Conservation (phyloP, 495 filamentous ascomycete genomes). For the Neurospora sp. region DNA sequence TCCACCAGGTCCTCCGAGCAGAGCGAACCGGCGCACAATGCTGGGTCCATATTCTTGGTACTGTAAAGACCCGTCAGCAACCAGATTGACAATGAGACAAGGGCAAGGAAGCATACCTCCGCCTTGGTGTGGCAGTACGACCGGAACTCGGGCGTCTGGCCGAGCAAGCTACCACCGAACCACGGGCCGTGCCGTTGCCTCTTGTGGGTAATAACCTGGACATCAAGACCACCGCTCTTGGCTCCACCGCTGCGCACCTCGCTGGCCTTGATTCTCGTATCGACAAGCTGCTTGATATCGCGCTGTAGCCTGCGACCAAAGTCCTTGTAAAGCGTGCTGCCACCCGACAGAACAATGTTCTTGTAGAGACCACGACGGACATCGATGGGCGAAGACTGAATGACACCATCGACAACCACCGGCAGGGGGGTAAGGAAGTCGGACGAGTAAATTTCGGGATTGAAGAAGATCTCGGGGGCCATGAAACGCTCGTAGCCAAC, state of each 20-base stretch:
- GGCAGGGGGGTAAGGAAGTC: conserved; percentile 95
- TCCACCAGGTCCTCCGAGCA: conserved; percentile 82
- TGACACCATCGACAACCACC: conserved; percentile 87
- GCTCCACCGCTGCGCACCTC: conserved; percentile 84
- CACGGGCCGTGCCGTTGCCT: conserved; percentile 92
- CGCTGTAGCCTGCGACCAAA: conserved; percentile 92
- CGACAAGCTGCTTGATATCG: conserved; percentile 91
- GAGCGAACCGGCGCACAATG: conserved; percentile 89
- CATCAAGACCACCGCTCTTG: conserved; percentile 87
- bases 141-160: conserved; percentile 96
- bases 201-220: conserved; percentile 94
- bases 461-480: conserved; percentile 98
- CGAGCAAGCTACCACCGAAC: conserved; percentile 94
- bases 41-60: conserved; percentile 92
- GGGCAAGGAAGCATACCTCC: conserved; percentile 32
- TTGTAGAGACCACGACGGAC: conserved; percentile 96
- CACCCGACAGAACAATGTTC: conserved; percentile 97
- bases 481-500: conserved; percentile 97
- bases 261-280: conserved; percentile 47
- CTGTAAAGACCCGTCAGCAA: conserved; percentile 26
- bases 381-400: conserved; percentile 94
- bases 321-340: conserved; percentile 94
- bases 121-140: conserved; percentile 99
- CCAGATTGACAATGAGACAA: not conserved
- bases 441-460: conserved; percentile 96